A percentile compares a stretch with the other conserved stretches of the same genome.
Evolutionary conservation across 345 rosid species (phyloP).

Genomic region (Populus davidiana): DNA sequence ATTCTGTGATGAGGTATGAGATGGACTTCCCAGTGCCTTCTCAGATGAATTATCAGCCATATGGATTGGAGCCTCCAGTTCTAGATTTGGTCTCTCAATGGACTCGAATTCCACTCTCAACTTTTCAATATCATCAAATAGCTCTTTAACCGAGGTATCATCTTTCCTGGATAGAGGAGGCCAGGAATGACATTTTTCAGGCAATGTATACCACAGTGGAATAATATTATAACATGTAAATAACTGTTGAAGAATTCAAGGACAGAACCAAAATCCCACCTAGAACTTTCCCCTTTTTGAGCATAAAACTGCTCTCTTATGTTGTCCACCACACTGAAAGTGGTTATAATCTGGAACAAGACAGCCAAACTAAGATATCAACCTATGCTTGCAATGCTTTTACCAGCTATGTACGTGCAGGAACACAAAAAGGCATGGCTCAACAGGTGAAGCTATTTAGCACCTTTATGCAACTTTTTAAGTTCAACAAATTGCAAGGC

Average conservation of each 20-base stretch:
- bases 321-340: slow-evolving; percentile 89
- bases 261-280: slow-evolving; percentile 38
- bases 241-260: neutral
- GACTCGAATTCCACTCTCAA: slow-evolving; percentile 72
- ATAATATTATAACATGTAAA: neutral
- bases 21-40: slow-evolving; percentile 23
- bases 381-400: neutral
- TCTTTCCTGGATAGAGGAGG: slow-evolving; percentile 57
- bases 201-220: neutral
- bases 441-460: no score
- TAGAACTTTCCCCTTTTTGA: slow-evolving; percentile 44
- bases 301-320: slow-evolving; percentile 78
- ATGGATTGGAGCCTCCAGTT: slow-evolving; percentile 59
- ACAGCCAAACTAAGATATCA: slow-evolving; percentile 1
- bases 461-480: neutral
- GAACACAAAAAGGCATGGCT: neutral
- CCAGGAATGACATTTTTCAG: neutral
- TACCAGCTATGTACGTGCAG: neutral
- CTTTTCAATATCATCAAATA: slow-evolving; percentile 74
- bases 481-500: neutral
- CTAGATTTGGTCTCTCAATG: slow-evolving; percentile 76
- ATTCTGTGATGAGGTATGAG: slow-evolving; percentile 13
- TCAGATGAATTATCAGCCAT: slow-evolving; percentile 37
- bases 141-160: slow-evolving; percentile 52
- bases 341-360: slow-evolving; percentile 65